Evolutionary conservation across 495 filamentous ascomycete genomes (phyloP).

Genomic region (Sporormia fimetaria): DNA sequence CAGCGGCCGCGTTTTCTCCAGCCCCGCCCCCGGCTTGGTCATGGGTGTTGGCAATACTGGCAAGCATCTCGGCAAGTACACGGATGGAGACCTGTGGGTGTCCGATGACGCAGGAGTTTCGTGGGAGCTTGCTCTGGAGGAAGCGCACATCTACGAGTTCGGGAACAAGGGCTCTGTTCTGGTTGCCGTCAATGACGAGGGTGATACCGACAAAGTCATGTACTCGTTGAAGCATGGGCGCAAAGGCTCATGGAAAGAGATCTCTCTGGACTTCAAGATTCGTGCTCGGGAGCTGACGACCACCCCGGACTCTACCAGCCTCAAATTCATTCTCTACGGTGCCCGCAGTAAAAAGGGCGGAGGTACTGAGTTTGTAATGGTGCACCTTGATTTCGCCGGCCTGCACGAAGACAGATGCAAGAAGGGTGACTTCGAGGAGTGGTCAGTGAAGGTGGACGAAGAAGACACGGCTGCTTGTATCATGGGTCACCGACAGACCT

Average conservation of each 20-base stretch:
- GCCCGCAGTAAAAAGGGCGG: constrained; percentile 30
- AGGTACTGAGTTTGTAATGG: constrained; percentile 45
- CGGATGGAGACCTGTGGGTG: constrained; percentile 65
- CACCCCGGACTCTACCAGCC: constrained; percentile 74
- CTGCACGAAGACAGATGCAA: constrained; percentile 74
- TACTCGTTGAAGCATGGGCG: constrained; percentile 86
- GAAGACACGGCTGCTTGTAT: constrained; percentile 73
- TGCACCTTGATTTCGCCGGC: constrained; percentile 69
- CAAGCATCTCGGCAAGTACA: constrained; percentile 50
- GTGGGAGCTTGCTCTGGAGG: constrained; percentile 61
- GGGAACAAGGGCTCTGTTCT: constrained; percentile 84
- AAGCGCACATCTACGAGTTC: constrained; percentile 91
- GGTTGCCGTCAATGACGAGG: constrained; percentile 61
- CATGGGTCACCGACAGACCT: constrained; percentile 90
- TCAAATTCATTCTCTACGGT: constrained; percentile 73
- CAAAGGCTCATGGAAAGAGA: constrained; percentile 49
- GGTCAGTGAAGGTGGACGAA: constrained; percentile 71
- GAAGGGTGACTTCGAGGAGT: constrained; percentile 70
- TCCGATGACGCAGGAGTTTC: constrained; percentile 85
- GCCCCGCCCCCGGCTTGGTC: constrained; percentile 78
- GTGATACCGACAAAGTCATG: constrained; percentile 49
- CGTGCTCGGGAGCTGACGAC: constrained; percentile 64
- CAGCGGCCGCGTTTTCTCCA: constrained; percentile 81
- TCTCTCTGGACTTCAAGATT: constrained; percentile 49
- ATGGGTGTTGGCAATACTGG: constrained; percentile 91